phyloP scores from a whole-genome alignment of 768 basidiomycete species.

The Termitomyces sp. region DNA sequence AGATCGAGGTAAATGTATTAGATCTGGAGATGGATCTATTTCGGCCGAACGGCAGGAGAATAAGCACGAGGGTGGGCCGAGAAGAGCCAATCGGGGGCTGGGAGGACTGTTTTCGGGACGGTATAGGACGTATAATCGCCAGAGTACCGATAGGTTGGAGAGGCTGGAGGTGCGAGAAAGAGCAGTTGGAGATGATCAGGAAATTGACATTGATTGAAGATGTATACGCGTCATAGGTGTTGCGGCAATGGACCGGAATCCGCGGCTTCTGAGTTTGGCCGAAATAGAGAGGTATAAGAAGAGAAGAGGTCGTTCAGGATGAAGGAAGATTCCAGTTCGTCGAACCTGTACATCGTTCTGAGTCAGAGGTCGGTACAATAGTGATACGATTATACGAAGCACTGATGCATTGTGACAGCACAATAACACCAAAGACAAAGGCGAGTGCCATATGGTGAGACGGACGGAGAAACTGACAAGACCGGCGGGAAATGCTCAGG shows the following conservation, averaged over 20 bases:
- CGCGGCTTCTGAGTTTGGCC: constrained; percentile 18
- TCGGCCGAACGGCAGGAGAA: constrained; percentile 43
- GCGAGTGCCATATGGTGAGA: background rate
- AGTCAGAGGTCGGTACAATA: too few relatives aligned
- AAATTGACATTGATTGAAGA: background rate
- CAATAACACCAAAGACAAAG: too few relatives aligned
- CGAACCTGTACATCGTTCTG: too few relatives aligned
- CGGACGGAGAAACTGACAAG: constrained; percentile 9
- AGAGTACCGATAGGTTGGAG: constrained; percentile 37
- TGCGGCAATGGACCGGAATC: constrained; percentile 13
- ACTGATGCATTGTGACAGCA: too few relatives aligned
- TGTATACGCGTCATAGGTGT: background rate
- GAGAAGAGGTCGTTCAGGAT: background rate
- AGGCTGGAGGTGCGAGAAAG: constrained; percentile 24
- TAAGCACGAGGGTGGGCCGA: constrained; percentile 33
- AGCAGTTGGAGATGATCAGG: background rate
- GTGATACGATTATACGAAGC: too few relatives aligned
- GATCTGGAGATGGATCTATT: constrained; percentile 35
- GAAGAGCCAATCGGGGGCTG: constrained; percentile 45
- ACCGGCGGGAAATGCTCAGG: constrained; percentile 10
- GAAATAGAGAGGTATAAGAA: constrained; percentile 11
- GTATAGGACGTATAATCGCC: constrained; percentile 33
- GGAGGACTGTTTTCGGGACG: constrained; percentile 41
- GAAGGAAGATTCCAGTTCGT: too few relatives aligned
- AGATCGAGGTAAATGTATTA: constrained; percentile 17